Evolutionary conservation across 2,329 filamentous ascomycete species (phyloP), one percentile per base, ranked within the genome.

Genomic region (Colletotrichum orchidophilum): DNA sequence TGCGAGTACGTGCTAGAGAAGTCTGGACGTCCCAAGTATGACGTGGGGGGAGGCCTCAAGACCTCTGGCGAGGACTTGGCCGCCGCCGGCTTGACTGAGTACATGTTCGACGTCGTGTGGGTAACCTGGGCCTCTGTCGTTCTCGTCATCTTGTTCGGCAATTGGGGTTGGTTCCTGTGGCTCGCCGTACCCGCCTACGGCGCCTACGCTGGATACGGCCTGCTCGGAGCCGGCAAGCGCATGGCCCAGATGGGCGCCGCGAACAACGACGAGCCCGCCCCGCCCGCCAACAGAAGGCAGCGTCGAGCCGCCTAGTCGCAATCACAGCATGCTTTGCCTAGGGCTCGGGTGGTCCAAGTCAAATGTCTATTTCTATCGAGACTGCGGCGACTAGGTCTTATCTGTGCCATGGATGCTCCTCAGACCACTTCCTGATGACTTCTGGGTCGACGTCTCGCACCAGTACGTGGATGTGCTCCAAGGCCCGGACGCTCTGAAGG

Each of bases 81-180:
- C 63, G 94, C 94, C 11, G 88, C 92, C 39, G 96, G 96, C 5
- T 84, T 99, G 85, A 98, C 96, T 12, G 96, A 98, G 83, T 98
- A 97, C 86, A 94, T 98, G 93, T 99, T 97, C 88, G 96, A 99
- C 83, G 90, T 97, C 60, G 86, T 97, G 63, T 98, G 97, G 89
- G 94, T 97, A 84, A 98, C 95, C 0, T 98, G 95, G 92, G 91
- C 90, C 12, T 93, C 91, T 64, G 85, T 94, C 50, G 82, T 92
- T 9, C 81, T 92, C n/a, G 95, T 92, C 15, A 87, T 92, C 18
- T 74, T 97, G 31, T 88, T 96, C 58, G 96, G 96, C 4, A 95
- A 98, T 80, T 92, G 92, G 84, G 93, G 84, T 15, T 90, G 87
- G 88, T 78, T 88, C 24, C 75, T 90, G 12, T 90, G 87, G 87